phyloP scores from a whole-genome alignment of 164 flowering plant genomes.

The Kalanchoe fedtschenkoi region DNA sequence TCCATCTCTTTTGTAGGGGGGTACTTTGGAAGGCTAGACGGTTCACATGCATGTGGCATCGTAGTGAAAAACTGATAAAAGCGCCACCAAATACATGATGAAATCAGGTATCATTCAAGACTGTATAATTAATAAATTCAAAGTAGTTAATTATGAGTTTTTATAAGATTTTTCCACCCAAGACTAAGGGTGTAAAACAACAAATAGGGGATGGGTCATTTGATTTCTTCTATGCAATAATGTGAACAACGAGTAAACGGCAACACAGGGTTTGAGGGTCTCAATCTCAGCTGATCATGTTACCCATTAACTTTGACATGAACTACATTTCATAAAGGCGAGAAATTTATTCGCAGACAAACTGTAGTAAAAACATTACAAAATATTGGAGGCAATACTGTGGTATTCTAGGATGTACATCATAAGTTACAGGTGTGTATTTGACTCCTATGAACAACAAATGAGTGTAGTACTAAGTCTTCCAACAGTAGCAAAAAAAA shows the following conservation, averaged over 20 bases:
- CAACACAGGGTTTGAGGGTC: background rate
- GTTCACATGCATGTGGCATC: constrained; percentile 85
- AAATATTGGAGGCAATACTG: too few species aligned
- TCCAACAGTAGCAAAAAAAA: background rate
- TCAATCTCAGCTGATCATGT: too few species aligned
- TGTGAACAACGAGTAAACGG: background rate
- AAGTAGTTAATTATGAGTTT: background rate
- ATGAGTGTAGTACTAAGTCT: background rate
- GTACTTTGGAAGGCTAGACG: constrained; percentile 86
- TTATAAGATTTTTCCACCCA: background rate
- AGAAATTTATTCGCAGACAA: too few species aligned
- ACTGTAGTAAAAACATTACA: too few species aligned
- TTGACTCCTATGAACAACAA: background rate
- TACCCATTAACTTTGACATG: too few species aligned
- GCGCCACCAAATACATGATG: background rate
- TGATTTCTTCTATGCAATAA: too few species aligned
- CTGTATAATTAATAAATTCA: background rate
- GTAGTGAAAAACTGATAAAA: constrained; percentile 64
- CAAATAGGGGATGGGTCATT: background rate
- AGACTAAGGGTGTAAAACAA: background rate
- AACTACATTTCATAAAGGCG: too few species aligned
- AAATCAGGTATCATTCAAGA: background rate
- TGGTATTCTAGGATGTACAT: too few species aligned
- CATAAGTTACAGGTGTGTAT: too few species aligned
- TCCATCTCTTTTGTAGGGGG: constrained; percentile 98